Evolutionary conservation across 169 alveolate genomes (phyloP).

Genomic region (Theileria orientalis): DNA sequence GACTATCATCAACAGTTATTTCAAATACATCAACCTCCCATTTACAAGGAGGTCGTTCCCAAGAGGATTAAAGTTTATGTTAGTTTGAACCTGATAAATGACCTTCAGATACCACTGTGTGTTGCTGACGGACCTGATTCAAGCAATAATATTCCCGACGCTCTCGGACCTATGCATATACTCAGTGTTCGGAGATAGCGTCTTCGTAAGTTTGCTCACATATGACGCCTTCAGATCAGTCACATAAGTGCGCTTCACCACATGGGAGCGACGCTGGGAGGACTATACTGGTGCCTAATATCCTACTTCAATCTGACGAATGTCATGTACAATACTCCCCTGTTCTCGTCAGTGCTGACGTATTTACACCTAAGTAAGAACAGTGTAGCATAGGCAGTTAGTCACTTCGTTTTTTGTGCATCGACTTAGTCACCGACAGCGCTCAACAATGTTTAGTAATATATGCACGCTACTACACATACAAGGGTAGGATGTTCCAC

Average conservation of each 20-base stretch:
- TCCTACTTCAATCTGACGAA: slow-evolving; percentile 34
- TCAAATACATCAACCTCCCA: slow-evolving; percentile 15
- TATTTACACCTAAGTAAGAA: slow-evolving; percentile 15
- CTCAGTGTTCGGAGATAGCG: slow-evolving; percentile 31
- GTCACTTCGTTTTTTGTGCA: no score
- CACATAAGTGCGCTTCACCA: slow-evolving; percentile 49
- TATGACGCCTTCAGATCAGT: slow-evolving; percentile 16
- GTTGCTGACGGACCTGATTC: slow-evolving; percentile 50
- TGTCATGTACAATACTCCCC: slow-evolving; percentile 21
- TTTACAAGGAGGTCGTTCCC: slow-evolving; percentile 3
- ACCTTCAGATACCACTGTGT: slow-evolving; percentile 34
- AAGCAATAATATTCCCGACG: slow-evolving; percentile 52
- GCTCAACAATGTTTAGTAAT: background rate
- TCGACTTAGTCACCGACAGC: no score
- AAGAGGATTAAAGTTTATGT: background rate
- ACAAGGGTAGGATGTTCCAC: slow-evolving; percentile 22
- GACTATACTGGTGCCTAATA: slow-evolving; percentile 31
- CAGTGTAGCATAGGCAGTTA: background rate
- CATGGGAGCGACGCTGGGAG: slow-evolving; percentile 58
- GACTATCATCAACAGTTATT: background rate
- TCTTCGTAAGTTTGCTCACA: slow-evolving; percentile 40
- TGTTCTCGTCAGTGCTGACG: slow-evolving; percentile 22
- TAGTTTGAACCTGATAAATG: background rate
- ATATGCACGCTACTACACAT: slow-evolving; percentile 11
- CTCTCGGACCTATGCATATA: slow-evolving; percentile 35